These are phyloP conservation scores for Penicillium fuscoglaucum DNA, from an alignment of 2,329 filamentous ascomycete species.

Conservation along the genomic window DNA sequence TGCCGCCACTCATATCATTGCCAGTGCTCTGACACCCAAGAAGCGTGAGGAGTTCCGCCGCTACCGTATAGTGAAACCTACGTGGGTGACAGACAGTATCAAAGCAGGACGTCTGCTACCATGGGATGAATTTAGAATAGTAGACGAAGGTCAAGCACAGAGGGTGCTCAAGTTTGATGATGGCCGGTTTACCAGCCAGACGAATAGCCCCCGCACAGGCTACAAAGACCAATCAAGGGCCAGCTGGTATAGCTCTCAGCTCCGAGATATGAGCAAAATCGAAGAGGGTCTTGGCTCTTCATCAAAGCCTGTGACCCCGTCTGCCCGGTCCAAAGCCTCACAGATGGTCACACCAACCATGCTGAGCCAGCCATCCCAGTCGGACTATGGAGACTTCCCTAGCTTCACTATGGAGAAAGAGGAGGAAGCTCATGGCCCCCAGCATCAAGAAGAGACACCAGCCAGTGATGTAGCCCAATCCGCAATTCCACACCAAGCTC, in stretches of 20 bases:
- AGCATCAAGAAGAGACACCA: background rate
- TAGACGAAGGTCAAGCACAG: constrained; percentile 82
- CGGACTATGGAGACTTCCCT: constrained; percentile 45
- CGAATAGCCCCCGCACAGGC: constrained; percentile 59
- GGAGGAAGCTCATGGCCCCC: background rate
- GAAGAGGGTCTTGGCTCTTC: constrained; percentile 21
- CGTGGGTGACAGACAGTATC: constrained; percentile 91
- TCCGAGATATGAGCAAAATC: constrained; percentile 49
- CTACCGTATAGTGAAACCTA: constrained; percentile 90
- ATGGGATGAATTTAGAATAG: constrained; percentile 80
- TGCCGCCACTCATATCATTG: constrained; percentile 92
- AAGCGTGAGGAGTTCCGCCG: constrained; percentile 84
- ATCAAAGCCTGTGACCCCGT: background rate
- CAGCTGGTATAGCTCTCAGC: constrained; percentile 78
- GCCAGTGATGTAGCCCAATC: background rate
- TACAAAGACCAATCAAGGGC: constrained; percentile 80
- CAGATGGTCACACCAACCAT: constrained; percentile 21
- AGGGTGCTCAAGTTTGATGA: constrained; percentile 68
- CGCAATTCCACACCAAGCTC: background rate
- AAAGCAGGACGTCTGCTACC: constrained; percentile 76
- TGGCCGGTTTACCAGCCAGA: constrained; percentile 67
- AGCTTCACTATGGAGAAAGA: constrained; percentile 24
- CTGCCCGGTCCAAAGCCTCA: constrained; percentile 20
- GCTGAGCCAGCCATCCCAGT: constrained; percentile 39
- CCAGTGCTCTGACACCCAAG: constrained; percentile 84